Conservation (phyloP, 2,329 filamentous ascomycete species). For the Aspergillus caelatus region DNA sequence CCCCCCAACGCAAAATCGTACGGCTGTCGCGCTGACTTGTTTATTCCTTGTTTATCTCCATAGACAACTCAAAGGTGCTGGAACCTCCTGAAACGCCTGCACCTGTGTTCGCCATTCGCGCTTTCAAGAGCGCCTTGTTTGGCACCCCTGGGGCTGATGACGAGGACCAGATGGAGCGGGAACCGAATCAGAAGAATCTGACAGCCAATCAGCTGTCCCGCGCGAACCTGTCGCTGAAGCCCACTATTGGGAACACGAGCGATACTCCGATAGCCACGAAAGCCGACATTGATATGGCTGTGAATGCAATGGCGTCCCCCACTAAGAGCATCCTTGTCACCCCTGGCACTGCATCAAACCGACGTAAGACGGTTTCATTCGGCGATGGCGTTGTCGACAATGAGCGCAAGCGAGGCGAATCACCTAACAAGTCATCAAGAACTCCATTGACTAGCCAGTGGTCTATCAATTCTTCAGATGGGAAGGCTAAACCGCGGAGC, state of each 20-base stretch:
- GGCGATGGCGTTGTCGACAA: constrained; percentile 60
- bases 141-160: constrained; percentile 62
- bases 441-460: constrained; percentile 52
- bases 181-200: constrained; percentile 18
- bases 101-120: constrained; percentile 67
- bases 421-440: constrained; percentile 49
- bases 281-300: constrained; percentile 27
- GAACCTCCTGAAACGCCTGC: constrained; percentile 67
- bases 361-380: constrained; percentile 65
- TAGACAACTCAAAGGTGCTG: constrained; percentile 55
- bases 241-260: constrained; percentile 23
- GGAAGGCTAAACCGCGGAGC: constrained; percentile 39
- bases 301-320: constrained; percentile 49
- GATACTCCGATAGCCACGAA: constrained; percentile 23
- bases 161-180: constrained; percentile 30
- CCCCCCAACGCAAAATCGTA: constrained; percentile 8
- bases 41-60: constrained; percentile 14
- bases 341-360: constrained; percentile 59
- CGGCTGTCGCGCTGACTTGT: constrained; percentile 18
- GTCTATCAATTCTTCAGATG: constrained; percentile 37
- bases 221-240: constrained; percentile 25
- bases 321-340: constrained; percentile 68
- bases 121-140: constrained; percentile 67
- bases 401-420: constrained; percentile 52
- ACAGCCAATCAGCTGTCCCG: constrained; percentile 21